Conservation (phyloP, 208 protist species). For the Trypanosoma caninum region DNA sequence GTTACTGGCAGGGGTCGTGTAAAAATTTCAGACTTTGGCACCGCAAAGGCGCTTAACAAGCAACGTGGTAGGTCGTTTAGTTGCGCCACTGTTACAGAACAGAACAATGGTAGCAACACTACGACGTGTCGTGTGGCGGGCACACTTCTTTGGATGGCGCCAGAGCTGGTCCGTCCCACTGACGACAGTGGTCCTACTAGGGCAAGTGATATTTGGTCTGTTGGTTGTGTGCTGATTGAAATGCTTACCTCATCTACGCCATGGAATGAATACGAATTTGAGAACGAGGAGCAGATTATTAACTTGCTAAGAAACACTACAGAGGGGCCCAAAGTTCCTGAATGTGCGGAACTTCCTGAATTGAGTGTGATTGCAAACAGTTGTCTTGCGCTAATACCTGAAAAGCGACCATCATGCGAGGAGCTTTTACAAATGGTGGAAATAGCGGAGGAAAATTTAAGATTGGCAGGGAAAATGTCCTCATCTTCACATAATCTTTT, state of each 20-base stretch:
- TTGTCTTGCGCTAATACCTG: conserved; percentile 58
- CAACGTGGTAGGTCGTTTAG: conserved; percentile 26
- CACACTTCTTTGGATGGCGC: conserved; percentile 90
- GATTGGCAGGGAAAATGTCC: conserved; percentile 9
- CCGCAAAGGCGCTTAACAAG: conserved; percentile 68
- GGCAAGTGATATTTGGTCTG: conserved; percentile 88
- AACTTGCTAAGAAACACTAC: conserved; percentile 79
- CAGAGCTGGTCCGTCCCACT: conserved; percentile 57
- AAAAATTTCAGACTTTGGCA: conserved; percentile 91
- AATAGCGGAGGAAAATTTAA: conserved; percentile 44
- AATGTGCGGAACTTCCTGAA: conserved; percentile 67
- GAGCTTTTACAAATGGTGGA: conserved; percentile 63
- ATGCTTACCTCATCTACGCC: conserved; percentile 86
- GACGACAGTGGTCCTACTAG: conserved; percentile 48
- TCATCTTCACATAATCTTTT: not conserved
- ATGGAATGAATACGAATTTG: conserved; percentile 90
- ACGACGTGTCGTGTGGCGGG: conserved; percentile 68
- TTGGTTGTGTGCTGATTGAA: conserved; percentile 89
- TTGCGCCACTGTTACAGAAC: conserved; percentile 11
- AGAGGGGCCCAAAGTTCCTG: conserved; percentile 79
- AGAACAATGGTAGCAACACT: not conserved
- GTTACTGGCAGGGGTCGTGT: conserved; percentile 82
- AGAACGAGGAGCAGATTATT: conserved; percentile 83
- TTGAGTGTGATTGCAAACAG: conserved; percentile 49
- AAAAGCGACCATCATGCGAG: conserved; percentile 65